phyloP scores from a whole-genome alignment of 495 filamentous ascomycete genomes.

The Penicillium daleae region DNA sequence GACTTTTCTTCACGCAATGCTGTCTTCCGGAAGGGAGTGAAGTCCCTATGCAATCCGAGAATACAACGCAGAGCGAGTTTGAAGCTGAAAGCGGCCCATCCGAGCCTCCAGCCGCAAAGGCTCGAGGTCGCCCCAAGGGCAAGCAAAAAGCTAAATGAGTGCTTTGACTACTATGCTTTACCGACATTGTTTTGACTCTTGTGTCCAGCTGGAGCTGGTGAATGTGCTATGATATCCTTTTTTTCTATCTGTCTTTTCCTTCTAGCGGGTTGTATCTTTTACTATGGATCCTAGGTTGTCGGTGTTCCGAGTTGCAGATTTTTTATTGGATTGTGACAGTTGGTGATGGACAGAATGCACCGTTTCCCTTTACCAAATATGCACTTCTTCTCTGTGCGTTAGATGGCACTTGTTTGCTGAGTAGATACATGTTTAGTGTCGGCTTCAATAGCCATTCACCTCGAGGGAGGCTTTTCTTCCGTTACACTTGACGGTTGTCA shows the following conservation, averaged over 20 bases:
- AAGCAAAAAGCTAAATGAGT: constrained; percentile 42
- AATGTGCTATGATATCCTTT: constrained; percentile 30
- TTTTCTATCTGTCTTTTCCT: constrained; percentile 22
- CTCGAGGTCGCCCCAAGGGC: constrained; percentile 44
- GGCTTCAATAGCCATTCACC: no score
- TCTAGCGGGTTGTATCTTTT: constrained; percentile 31
- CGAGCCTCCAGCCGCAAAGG: constrained; percentile 23
- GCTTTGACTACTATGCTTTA: background rate
- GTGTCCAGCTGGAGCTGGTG: constrained; percentile 19
- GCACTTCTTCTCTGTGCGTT: background rate
- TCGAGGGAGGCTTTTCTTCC: no score
- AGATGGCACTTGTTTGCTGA: background rate
- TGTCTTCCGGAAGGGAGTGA: constrained; percentile 53
- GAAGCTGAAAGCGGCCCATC: constrained; percentile 23
- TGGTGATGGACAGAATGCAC: constrained; percentile 9
- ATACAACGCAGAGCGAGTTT: constrained; percentile 31
- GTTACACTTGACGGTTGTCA: no score
- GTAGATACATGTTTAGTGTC: background rate
- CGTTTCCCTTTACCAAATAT: background rate
- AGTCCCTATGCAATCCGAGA: constrained; percentile 30
- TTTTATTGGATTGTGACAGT: constrained; percentile 20
- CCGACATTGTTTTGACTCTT: constrained; percentile 4
- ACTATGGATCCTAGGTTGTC: constrained; percentile 19
- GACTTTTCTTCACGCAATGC: constrained; percentile 85
- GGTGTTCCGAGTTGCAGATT: constrained; percentile 22